Conservation (phyloP, 2,329 filamentous ascomycete species). For the Colletotrichum sp. region DNA sequence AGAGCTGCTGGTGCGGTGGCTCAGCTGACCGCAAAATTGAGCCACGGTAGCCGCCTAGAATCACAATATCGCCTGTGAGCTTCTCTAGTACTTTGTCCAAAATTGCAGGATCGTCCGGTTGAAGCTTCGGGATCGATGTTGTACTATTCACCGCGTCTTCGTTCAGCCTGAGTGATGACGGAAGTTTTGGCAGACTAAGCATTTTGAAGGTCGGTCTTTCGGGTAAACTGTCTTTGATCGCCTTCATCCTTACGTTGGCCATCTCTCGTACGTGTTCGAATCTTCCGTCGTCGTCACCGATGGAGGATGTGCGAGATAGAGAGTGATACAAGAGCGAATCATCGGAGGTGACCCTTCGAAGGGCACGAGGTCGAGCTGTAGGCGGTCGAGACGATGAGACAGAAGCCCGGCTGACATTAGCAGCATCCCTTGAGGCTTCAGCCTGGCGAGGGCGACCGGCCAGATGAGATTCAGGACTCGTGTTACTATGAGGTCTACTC, state of each 20-base stretch:
- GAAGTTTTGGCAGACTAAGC: slow-evolving; percentile 63
- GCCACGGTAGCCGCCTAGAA: slow-evolving; percentile 89
- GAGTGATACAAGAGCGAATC: slow-evolving; percentile 79
- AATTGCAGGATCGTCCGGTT: slow-evolving; percentile 28
- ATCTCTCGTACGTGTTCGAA: slow-evolving; percentile 84
- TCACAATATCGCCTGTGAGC: slow-evolving; percentile 82
- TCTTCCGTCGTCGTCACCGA: slow-evolving; percentile 77
- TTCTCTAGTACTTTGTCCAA: slow-evolving; percentile 66
- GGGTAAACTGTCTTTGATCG: slow-evolving; percentile 85
- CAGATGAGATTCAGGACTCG: not conserved
- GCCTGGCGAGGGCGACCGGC: not conserved
- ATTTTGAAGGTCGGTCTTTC: slow-evolving; percentile 80
- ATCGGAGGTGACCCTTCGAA: slow-evolving; percentile 74
- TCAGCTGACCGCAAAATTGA: slow-evolving; percentile 87
- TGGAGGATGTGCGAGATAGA: slow-evolving; percentile 78
- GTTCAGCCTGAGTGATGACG: slow-evolving; percentile 34
- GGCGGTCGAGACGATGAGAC: slow-evolving; percentile 2
- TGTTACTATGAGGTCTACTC: slow-evolving; percentile 1
- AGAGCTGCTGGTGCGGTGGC: slow-evolving; percentile 83
- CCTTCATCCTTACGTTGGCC: slow-evolving; percentile 88
- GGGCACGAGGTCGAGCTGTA: slow-evolving; percentile 15
- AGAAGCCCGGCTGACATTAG: not conserved
- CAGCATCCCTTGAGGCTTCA: not conserved
- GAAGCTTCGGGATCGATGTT: slow-evolving; percentile 24
- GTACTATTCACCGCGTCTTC: slow-evolving; percentile 21